Evolutionary conservation across 1,139 yeast genomes (phyloP), one percentile per base, ranked within the genome.

Genomic region (Ogataea hybrid): DNA sequence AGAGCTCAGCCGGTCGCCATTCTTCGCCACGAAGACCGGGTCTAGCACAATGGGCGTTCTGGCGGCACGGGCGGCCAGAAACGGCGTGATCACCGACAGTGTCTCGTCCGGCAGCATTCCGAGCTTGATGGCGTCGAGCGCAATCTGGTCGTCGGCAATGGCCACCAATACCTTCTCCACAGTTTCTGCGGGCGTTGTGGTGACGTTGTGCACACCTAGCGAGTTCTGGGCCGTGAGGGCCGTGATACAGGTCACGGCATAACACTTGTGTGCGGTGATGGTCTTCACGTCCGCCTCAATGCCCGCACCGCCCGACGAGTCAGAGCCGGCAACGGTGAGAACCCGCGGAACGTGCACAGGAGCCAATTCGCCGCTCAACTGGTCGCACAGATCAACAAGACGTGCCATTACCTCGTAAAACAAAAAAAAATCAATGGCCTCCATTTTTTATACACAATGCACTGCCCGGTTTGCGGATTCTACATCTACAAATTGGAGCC

Each of bases 231-330:
- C 90, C 0, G 96, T 88, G 50, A 89, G 64, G 1, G 92, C 95
- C 0, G 89, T 75, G 32, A 86, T 80, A 59, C 92, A 83, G 1
- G 95, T 85, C 63, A 84, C 65, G 1, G 88, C 96, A 58, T 83
- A 89, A 37, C 88, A 89, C 17, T 77, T 75, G 57, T 86, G 92
- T 3, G 84, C 87, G 3, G 86, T 72, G 46, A 89, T 76, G 0
- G 96, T 84, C 63, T 89, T 89, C 40, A 89, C 61, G 61, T 89
- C 97, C 0, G 97, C 97, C 58, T 89, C 97, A 44, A 89, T 81
- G 10, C 97, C 97, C 1, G 97, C 97, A 5, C 97, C 96, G 2
- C 97, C 97, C 3, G 95, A 84, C 37, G 84, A 78, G 59, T 89
- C 97, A 0, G 95, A 84, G 0, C 96, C 96, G 10, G 90, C 90